Conservation (phyloP, 116 monocot species). For the Zostera marina region DNA sequence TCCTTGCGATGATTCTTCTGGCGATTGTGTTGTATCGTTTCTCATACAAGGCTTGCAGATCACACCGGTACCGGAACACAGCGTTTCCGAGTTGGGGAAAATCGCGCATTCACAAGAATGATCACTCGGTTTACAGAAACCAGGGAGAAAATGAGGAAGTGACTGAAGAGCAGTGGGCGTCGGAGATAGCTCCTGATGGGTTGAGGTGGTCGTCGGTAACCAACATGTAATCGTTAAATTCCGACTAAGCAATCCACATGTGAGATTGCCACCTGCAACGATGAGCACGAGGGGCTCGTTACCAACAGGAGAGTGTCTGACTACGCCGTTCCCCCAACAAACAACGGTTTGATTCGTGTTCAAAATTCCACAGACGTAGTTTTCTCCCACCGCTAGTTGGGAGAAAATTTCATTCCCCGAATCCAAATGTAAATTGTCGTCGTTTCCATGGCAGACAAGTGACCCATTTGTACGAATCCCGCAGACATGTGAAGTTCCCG, state of each 20-base stretch:
- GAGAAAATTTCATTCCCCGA: constrained; percentile 3
- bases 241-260: constrained; percentile 36
- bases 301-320: constrained; percentile 12
- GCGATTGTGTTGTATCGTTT: background rate
- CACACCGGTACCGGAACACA: constrained; percentile 48
- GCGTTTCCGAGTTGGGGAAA: constrained; percentile 20
- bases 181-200: background rate
- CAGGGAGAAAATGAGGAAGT: constrained; percentile 45
- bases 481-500: constrained; percentile 58
- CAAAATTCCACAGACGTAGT: constrained; percentile 43
- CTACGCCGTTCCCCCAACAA: constrained; percentile 43
- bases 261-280: constrained; percentile 60
- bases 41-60: constrained; percentile 30
- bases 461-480: constrained; percentile 26
- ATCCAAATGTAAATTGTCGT: constrained; percentile 26
- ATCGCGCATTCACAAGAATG: constrained; percentile 28
- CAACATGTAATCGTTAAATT: constrained; percentile 65
- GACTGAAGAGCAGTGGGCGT: constrained; percentile 9
- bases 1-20: background rate
- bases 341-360: constrained; percentile 25
- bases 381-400: constrained; percentile 32
- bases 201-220: constrained; percentile 7
- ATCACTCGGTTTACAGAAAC: constrained; percentile 23
- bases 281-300: constrained; percentile 26
- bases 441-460: constrained; percentile 44